A percentile compares a stretch with the other conserved stretches of the same genome.
phyloP scores from a whole-genome alignment of 148 eudicot genomes.

The Euryodendron excelsum region DNA sequence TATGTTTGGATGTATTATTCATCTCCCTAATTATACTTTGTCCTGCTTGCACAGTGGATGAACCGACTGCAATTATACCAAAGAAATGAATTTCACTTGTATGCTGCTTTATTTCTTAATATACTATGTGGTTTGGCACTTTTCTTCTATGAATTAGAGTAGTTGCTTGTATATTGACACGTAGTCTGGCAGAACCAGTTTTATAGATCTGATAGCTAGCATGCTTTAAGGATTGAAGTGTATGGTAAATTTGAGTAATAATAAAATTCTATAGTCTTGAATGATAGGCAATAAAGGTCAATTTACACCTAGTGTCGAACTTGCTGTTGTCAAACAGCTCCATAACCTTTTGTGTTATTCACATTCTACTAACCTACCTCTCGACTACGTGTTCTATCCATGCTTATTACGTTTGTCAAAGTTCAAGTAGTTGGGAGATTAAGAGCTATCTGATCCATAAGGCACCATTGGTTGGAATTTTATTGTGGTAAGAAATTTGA shows the following conservation, averaged over 20 bases:
- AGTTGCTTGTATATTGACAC: neutral
- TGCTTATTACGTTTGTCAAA: no score
- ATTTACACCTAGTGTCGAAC: neutral
- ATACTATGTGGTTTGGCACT: no score
- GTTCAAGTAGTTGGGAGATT: no score
- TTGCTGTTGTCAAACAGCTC: neutral
- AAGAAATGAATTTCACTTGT: neutral
- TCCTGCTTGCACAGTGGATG: neutral
- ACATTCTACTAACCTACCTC: neutral
- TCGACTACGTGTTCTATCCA: neutral
- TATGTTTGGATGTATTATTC: neutral
- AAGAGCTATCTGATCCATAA: no score
- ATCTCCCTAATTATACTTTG: neutral
- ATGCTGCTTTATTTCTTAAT: constrained; percentile 2
- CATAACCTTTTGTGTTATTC: neutral
- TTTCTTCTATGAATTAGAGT: neutral
- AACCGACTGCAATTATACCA: neutral
- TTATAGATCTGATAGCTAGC: neutral
- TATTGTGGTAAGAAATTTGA: neutral
- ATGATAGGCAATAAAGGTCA: neutral
- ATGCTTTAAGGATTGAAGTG: neutral
- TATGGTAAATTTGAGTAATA: neutral
- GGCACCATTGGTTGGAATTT: neutral
- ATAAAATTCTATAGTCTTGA: neutral
- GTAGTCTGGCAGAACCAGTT: neutral